These are phyloP conservation scores for Rhizopogon sp. DNA, from an alignment of 768 basidiomycete genomes.

Conservation along the genomic window DNA sequence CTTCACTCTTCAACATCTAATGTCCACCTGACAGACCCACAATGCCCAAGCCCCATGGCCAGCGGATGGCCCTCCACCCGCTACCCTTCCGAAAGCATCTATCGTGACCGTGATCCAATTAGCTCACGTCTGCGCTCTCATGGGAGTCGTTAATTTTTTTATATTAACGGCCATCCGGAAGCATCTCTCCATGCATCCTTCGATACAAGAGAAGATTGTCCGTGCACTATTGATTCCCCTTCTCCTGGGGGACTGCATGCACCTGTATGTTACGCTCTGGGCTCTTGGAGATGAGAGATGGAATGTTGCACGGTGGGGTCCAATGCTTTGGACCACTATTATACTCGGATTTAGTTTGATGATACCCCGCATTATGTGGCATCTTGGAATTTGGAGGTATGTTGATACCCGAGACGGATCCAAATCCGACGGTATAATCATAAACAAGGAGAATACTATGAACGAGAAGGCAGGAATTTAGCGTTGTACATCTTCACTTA, in stretches of 20 bases:
- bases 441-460: not conserved
- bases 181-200: slow-evolving; percentile 53
- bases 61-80: slow-evolving; percentile 37
- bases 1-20: not conserved
- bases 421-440: not conserved
- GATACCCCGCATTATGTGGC: slow-evolving; percentile 70
- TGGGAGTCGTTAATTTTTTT: slow-evolving; percentile 68
- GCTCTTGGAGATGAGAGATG: slow-evolving; percentile 69
- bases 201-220: slow-evolving; percentile 70
- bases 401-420: slow-evolving; percentile 56
- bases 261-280: slow-evolving; percentile 67
- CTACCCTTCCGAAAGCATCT: slow-evolving; percentile 52
- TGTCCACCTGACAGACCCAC: slow-evolving; percentile 44
- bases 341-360: slow-evolving; percentile 58
- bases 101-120: slow-evolving; percentile 70
- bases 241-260: slow-evolving; percentile 62
- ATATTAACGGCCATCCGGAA: slow-evolving; percentile 56
- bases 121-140: slow-evolving; percentile 70
- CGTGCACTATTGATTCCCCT: slow-evolving; percentile 61
- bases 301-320: slow-evolving; percentile 56
- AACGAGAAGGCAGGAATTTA: not conserved
- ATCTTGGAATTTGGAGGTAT: slow-evolving; percentile 71
- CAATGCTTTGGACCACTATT: slow-evolving; percentile 67
- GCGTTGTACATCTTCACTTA: slow-evolving; percentile 18
- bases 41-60: slow-evolving; percentile 78